Conservation (phyloP, 1,139 yeast species). For the Tardiomyces digboiensis region DNA sequence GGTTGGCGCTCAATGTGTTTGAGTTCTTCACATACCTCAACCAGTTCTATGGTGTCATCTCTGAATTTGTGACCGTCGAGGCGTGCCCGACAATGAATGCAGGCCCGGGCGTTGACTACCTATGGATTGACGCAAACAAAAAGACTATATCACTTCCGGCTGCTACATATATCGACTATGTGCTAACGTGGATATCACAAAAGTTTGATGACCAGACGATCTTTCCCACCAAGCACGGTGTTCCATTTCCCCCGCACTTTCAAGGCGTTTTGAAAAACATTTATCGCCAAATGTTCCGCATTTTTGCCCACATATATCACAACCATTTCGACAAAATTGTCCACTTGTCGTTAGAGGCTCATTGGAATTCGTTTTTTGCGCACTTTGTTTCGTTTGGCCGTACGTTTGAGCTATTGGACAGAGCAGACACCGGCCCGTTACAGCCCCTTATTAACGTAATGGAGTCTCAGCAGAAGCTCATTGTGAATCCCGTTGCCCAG, state of each 20-base stretch:
- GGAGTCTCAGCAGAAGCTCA: constrained; percentile 78
- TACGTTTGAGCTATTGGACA: constrained; percentile 74
- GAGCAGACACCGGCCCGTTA: constrained; percentile 72
- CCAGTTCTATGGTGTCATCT: constrained; percentile 79
- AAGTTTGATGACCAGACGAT: constrained; percentile 82
- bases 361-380: constrained; percentile 98
- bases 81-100: constrained; percentile 93
- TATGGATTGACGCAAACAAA: constrained; percentile 77
- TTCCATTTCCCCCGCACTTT: constrained; percentile 86
- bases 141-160: constrained; percentile 88
- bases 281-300: constrained; percentile 84
- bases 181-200: constrained; percentile 80
- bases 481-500: background rate
- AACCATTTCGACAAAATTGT: constrained; percentile 90
- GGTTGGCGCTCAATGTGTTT: constrained; percentile 91
- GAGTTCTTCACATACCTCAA: constrained; percentile 82
- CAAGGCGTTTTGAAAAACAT: constrained; percentile 78
- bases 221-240: constrained; percentile 88
- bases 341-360: constrained; percentile 89
- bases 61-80: constrained; percentile 85
- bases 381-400: constrained; percentile 83
- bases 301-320: constrained; percentile 94
- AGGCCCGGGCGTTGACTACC: constrained; percentile 82
- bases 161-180: constrained; percentile 83
- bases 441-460: constrained; percentile 65